Conservation (phyloP, 1,139 yeast species). For the Nadsonia starkeyi-henricii region DNA sequence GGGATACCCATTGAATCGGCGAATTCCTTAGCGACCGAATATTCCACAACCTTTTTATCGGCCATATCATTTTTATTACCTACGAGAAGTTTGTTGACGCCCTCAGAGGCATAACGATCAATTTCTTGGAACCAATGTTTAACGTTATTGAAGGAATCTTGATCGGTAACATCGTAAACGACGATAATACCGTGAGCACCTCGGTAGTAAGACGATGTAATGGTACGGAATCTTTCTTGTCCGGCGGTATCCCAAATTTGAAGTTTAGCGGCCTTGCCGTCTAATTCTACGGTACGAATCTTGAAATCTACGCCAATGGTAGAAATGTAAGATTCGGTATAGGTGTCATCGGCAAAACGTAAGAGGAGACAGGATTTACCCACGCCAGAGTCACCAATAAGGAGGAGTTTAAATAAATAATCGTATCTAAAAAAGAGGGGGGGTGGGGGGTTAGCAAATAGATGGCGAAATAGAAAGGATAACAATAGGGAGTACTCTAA, state of each 20-base stretch:
- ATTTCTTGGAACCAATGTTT: constrained; percentile 98
- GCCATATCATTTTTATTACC: constrained; percentile 94
- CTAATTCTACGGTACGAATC: constrained; percentile 91
- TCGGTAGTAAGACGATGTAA: constrained; percentile 93
- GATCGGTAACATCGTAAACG: constrained; percentile 96
- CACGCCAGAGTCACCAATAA: constrained; percentile 97
- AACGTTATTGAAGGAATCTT: constrained; percentile 92
- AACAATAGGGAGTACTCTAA: no score
- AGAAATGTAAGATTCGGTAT: constrained; percentile 92
- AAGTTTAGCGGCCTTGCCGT: constrained; percentile 91
- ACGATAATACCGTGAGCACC: constrained; percentile 98
- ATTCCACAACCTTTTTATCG: constrained; percentile 91
- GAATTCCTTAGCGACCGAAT: constrained; percentile 92
- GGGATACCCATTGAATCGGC: constrained; percentile 95
- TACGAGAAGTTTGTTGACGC: constrained; percentile 88
- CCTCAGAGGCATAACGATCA: constrained; percentile 95
- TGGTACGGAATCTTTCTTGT: constrained; percentile 94
- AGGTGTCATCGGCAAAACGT: constrained; percentile 95
- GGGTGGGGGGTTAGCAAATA: no score
- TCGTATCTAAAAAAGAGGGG: constrained; percentile 46
- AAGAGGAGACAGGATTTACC: constrained; percentile 91
- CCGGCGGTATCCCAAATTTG: constrained; percentile 99
- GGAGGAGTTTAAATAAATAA: constrained; percentile 79
- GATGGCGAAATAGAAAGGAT: no score
- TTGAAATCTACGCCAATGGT: constrained; percentile 98